These are phyloP conservation scores for Fomes fomentarius DNA, from an alignment of 1,284 basidiomycete species.

Conservation along the genomic window DNA sequence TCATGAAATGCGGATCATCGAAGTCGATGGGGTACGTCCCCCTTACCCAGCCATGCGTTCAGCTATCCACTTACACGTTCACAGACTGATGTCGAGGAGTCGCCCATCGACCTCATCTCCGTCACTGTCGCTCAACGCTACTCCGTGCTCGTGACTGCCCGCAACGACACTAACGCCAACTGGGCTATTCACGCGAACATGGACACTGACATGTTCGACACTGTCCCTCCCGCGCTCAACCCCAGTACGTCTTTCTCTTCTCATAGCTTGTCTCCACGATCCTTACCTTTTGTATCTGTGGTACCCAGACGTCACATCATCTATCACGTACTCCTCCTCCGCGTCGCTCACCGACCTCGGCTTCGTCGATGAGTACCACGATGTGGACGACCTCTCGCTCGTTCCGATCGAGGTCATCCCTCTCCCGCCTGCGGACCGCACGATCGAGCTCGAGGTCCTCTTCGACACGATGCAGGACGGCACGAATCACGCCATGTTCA, in stretches of 20 bases:
- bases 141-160: conserved; percentile 88
- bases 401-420: conserved; percentile 55
- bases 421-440: conserved; percentile 47
- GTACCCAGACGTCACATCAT: conserved; percentile 83
- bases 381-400: conserved; percentile 64
- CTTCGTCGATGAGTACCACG: conserved; percentile 53
- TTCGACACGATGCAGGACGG: conserved; percentile 83
- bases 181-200: conserved; percentile 92
- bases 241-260: conserved; percentile 58
- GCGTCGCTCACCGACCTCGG: conserved; percentile 53
- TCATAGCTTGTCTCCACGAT: background rate
- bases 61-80: background rate
- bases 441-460: conserved; percentile 56
- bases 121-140: conserved; percentile 92
- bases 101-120: conserved; percentile 68
- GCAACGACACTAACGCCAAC: conserved; percentile 85
- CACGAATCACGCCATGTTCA: conserved; percentile 78
- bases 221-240: conserved; percentile 68
- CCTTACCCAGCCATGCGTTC: background rate
- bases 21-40: conserved; percentile 79
- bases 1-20: conserved; percentile 89
- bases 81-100: conserved; percentile 78
- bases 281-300: background rate
- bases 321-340: conserved; percentile 64
- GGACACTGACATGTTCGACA: conserved; percentile 87